phyloP scores from a whole-genome alignment of 2,329 filamentous ascomycete genomes.

The Xylaria multiplex region DNA sequence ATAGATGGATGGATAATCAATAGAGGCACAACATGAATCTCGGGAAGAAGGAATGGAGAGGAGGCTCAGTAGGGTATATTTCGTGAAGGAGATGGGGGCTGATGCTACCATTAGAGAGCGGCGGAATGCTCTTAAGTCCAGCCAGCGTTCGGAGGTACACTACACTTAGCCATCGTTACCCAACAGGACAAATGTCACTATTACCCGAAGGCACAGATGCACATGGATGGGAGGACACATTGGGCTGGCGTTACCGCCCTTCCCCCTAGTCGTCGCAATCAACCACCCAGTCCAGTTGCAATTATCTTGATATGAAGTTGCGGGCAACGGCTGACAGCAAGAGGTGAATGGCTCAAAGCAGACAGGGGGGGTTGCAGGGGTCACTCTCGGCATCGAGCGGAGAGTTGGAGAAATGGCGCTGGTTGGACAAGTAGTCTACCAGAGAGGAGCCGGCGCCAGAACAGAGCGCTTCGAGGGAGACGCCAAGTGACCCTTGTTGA shows the following conservation, averaged over 20 bases:
- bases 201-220: slow-evolving; percentile 34
- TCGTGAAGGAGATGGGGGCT: slow-evolving; percentile 9
- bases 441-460: slow-evolving; percentile 45
- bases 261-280: slow-evolving; percentile 42
- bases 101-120: not conserved
- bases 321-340: slow-evolving; percentile 35
- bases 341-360: slow-evolving; percentile 30
- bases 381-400: slow-evolving; percentile 41
- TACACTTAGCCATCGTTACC: slow-evolving; percentile 10
- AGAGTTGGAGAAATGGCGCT: slow-evolving; percentile 41
- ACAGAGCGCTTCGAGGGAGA: slow-evolving; percentile 40
- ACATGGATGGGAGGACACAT: slow-evolving; percentile 15
- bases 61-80: slow-evolving; percentile 1
- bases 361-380: slow-evolving; percentile 18
- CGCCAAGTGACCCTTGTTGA: slow-evolving; percentile 43
- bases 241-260: slow-evolving; percentile 17
- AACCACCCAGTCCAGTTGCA: slow-evolving; percentile 37
- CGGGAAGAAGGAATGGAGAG: not conserved
- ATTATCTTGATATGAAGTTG: slow-evolving; percentile 42
- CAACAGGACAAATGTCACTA: slow-evolving; percentile 27
- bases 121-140: not conserved
- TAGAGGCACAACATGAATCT: slow-evolving; percentile 20
- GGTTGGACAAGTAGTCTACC: slow-evolving; percentile 41
- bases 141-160: not conserved
- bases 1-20: not conserved